These are phyloP conservation scores for Venturia effusa DNA, from an alignment of 2,329 filamentous ascomycete species.

Conservation along the genomic window DNA sequence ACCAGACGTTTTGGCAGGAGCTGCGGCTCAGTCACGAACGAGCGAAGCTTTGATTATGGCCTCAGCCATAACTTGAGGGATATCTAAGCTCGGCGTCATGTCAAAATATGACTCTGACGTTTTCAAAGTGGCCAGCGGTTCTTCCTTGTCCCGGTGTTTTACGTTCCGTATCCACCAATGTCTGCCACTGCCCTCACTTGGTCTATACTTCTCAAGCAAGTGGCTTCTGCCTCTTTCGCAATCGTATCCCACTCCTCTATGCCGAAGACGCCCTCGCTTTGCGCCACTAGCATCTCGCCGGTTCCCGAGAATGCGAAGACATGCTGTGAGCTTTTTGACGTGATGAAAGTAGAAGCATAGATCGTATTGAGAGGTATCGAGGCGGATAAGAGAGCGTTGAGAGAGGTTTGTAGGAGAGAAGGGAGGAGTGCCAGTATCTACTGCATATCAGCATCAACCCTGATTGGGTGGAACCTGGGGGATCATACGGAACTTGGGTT, in stretches of 20 bases:
- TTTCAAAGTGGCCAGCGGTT: background rate
- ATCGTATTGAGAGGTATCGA: slow-evolving; percentile 69
- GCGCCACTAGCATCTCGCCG: slow-evolving; percentile 61
- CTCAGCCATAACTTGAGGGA: background rate
- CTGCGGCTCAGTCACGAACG: background rate
- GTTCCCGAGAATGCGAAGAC: slow-evolving; percentile 73
- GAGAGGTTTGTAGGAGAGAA: slow-evolving; percentile 66
- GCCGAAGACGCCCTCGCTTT: slow-evolving; percentile 73
- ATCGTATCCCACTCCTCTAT: slow-evolving; percentile 61
- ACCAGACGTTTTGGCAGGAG: background rate
- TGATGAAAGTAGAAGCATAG: slow-evolving; percentile 51
- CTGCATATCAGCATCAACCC: background rate
- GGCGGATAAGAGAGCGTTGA: slow-evolving; percentile 69
- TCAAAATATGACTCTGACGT: background rate
- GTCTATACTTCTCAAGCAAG: slow-evolving; percentile 27
- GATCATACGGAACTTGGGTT: background rate
- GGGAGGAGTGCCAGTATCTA: slow-evolving; percentile 51
- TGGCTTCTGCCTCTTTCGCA: slow-evolving; percentile 26
- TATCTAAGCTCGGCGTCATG: background rate
- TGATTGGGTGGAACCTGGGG: background rate
- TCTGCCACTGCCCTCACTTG: slow-evolving; percentile 23
- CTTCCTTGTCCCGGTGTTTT: background rate
- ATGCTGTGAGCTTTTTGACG: slow-evolving; percentile 34
- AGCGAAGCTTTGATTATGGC: background rate
- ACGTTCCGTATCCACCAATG: slow-evolving; percentile 19